phyloP scores from a whole-genome alignment of 169 alveolate genomes.

The Cryptosporidium andersoni region DNA sequence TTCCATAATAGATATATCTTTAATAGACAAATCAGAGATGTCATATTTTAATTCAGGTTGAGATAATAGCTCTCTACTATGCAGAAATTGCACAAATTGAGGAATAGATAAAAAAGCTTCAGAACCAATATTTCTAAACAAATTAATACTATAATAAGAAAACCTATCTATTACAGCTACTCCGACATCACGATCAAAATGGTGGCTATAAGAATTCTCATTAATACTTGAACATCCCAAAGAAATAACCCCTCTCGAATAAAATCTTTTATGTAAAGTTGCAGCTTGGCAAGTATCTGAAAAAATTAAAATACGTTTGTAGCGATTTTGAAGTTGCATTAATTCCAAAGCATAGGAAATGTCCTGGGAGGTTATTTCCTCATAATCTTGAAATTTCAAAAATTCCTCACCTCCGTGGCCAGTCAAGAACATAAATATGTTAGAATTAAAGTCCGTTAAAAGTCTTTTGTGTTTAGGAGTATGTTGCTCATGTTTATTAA shows the following conservation, averaged over 20 bases:
- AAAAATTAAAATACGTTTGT: constrained; percentile 78
- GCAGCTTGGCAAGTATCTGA: constrained; percentile 86
- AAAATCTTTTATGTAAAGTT: constrained; percentile 77
- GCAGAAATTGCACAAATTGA: constrained; percentile 4
- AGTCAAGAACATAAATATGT: constrained; percentile 78
- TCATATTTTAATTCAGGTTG: constrained; percentile 40
- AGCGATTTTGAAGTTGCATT: constrained; percentile 78
- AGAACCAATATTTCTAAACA: neutral
- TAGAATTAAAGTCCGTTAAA: constrained; percentile 77
- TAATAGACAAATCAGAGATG: neutral
- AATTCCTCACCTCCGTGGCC: constrained; percentile 87
- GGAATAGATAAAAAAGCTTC: constrained; percentile 15
- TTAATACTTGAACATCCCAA: constrained; percentile 61
- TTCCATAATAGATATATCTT: neutral
- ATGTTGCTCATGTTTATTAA: constrained; percentile 76
- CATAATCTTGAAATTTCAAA: constrained; percentile 82
- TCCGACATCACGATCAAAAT: constrained; percentile 40
- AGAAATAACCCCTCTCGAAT: constrained; percentile 76
- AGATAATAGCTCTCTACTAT: constrained; percentile 2
- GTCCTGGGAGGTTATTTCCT: constrained; percentile 80
- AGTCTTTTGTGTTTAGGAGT: constrained; percentile 77
- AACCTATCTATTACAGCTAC: constrained; percentile 64
- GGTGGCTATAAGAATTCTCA: constrained; percentile 49
- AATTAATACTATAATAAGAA: constrained; percentile 29
- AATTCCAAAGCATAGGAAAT: constrained; percentile 79